Evolutionary conservation across 176 grass and related monocot species (phyloP).

Genomic region (Oryza longistaminata): DNA sequence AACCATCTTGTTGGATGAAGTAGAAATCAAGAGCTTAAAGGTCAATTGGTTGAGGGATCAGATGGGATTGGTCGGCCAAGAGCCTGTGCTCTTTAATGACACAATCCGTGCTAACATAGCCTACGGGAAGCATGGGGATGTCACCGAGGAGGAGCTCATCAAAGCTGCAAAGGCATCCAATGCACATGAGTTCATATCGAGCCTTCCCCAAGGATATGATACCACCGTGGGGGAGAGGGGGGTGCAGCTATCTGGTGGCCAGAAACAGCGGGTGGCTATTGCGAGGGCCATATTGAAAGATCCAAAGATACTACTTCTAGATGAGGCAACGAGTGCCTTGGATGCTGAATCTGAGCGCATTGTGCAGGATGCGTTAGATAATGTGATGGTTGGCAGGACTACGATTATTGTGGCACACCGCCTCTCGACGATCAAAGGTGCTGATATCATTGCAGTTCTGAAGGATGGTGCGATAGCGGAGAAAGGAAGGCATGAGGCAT

Average conservation of each 20-base stretch:
- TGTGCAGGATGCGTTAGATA: slow-evolving; percentile 73
- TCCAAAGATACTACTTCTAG: slow-evolving; percentile 73
- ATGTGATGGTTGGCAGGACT: slow-evolving; percentile 72
- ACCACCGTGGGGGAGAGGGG: slow-evolving; percentile 74
- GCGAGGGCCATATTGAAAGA: slow-evolving; percentile 77
- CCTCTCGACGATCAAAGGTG: slow-evolving; percentile 73
- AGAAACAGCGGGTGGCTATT: slow-evolving; percentile 79
- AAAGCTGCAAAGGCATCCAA: slow-evolving; percentile 62
- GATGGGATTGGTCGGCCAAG: slow-evolving; percentile 78
- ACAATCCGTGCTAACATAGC: slow-evolving; percentile 77
- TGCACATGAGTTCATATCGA: slow-evolving; percentile 73
- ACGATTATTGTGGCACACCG: slow-evolving; percentile 74
- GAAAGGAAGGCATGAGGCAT: slow-evolving; percentile 66
- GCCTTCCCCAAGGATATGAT: slow-evolving; percentile 75
- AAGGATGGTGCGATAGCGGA: slow-evolving; percentile 72
- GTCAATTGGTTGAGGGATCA: slow-evolving; percentile 73
- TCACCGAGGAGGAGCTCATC: slow-evolving; percentile 73
- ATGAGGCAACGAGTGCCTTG: slow-evolving; percentile 78
- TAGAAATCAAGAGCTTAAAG: slow-evolving; percentile 64
- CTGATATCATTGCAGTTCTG: slow-evolving; percentile 71
- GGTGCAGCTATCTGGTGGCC: slow-evolving; percentile 71
- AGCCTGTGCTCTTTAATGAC: slow-evolving; percentile 79
- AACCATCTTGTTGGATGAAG: slow-evolving; percentile 59
- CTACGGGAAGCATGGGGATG: slow-evolving; percentile 63
- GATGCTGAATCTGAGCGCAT: slow-evolving; percentile 79